Evolutionary conservation across 305 asterid species (phyloP), one percentile per base, ranked within the genome.

Genomic region (Rubia peregrina): DNA sequence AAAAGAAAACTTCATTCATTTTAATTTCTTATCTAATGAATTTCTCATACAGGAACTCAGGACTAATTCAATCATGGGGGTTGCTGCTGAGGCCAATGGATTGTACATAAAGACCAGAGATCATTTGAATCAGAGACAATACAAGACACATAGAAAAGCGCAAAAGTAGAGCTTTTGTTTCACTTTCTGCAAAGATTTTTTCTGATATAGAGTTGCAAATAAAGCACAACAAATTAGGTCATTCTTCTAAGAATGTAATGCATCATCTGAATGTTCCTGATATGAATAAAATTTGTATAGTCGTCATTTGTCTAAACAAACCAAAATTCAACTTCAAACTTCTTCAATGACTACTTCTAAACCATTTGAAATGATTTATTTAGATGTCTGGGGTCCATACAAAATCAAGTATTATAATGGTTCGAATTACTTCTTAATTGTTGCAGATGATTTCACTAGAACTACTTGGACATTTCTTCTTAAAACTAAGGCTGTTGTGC

Each of bases 331-430:
- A 0, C 55, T 73, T 65, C 72, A 59, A 5, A 1, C 0, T 1
- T 65, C 67, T 6, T 4, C 0, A 0, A n/a, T 6, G 21, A 13
- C 42, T 0, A 8, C 60, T 12, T 0, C 24, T 3, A 0, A 3
- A 0, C 14, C 41, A 0, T 65, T 73, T 53, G 26, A 65, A 0
- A 2, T 65, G 0, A 7, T 73, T 1, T 72, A 73, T 13, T 0
- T 73, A 0, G 76, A 73, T 55, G 0, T 65, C 0, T 73, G 57
- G 67, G 76, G 67, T 9, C 72, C 72, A 0, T 65, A 11, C 7
- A 36, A 3, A 0, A 9, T 0, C 0, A 16, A n/a, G 9, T 6
- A 21, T 1, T 0, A n/a, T 5, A 38, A 7, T 22, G 36, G 43
- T 11, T 3, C 0, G 0, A 12, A 10, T 2, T 55, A 51, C 14